Percentiles rank a stretch among this genome's conserved stretches.
Conservation (phyloP, 495 filamentous ascomycete genomes). For the Terfezia claveryi region DNA sequence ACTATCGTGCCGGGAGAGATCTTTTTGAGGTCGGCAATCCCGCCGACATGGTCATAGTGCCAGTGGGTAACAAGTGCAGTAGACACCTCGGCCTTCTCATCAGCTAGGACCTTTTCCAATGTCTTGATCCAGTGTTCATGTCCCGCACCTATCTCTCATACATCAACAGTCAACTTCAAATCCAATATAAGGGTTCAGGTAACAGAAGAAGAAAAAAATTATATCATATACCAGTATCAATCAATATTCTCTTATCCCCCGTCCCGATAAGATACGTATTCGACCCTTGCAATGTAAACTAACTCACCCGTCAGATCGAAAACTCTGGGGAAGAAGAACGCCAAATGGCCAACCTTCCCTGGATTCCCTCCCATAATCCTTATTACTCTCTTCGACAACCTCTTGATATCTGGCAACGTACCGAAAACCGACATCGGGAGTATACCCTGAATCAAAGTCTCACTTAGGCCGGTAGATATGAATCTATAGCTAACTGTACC, state of each 20-base stretch:
- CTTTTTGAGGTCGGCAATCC: constrained; percentile 41
- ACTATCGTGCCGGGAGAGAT: constrained; percentile 36
- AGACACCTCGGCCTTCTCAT: constrained; percentile 41
- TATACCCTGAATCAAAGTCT: no score
- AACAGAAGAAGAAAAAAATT: background rate
- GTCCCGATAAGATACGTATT: constrained; percentile 75
- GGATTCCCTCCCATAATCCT: constrained; percentile 66
- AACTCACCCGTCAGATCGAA: background rate
- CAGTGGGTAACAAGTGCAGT: constrained; percentile 63
- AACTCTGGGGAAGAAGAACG: no score
- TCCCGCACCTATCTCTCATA: constrained; percentile 22
- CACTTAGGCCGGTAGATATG: no score
- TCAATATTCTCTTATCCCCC: constrained; percentile 41
- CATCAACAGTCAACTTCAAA: background rate
- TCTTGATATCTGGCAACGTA: constrained; percentile 39
- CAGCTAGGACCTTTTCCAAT: constrained; percentile 37
- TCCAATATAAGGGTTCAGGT: background rate
- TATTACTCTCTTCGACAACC: constrained; percentile 42
- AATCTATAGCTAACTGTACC: no score
- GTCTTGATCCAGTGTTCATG: constrained; percentile 29
- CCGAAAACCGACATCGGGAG: background rate
- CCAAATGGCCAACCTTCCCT: constrained; percentile 33
- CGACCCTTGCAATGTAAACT: constrained; percentile 37
- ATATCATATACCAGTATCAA: constrained; percentile 43
- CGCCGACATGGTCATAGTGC: constrained; percentile 69